Conservation (phyloP, 495 filamentous ascomycete species). For the Aspergillus saccharolyticus region DNA sequence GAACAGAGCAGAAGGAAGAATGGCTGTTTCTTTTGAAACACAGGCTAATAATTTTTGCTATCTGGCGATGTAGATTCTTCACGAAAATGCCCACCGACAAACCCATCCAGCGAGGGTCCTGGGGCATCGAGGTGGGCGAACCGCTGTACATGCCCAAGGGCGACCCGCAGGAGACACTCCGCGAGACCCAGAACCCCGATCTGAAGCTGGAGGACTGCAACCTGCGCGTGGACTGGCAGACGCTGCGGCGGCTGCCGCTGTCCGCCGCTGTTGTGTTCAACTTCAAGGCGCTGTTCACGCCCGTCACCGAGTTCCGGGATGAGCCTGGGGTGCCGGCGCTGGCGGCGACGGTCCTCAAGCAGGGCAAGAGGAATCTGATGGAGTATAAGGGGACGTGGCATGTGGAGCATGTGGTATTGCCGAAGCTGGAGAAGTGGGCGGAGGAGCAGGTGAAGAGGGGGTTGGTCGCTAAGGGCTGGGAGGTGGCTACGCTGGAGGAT, state of each 20-base stretch:
- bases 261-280: conserved; percentile 78
- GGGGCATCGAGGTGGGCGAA: conserved; percentile 74
- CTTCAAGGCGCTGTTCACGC: conserved; percentile 87
- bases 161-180: conserved; percentile 59
- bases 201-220: conserved; percentile 57
- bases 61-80: conserved; percentile 56
- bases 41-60: neutral
- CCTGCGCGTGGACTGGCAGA: conserved; percentile 92
- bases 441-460: conserved; percentile 66
- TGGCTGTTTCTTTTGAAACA: no score
- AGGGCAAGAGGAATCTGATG: conserved; percentile 72
- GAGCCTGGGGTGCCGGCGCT: conserved; percentile 72
- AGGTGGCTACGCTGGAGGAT: conserved; percentile 71
- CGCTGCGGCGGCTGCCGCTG: conserved; percentile 73
- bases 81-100: conserved; percentile 67
- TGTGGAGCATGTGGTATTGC: conserved; percentile 70
- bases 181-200: conserved; percentile 50
- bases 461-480: conserved; percentile 59
- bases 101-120: conserved; percentile 83
- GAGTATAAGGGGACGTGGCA: conserved; percentile 85
- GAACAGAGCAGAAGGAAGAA: no score
- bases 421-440: conserved; percentile 60
- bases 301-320: conserved; percentile 62
- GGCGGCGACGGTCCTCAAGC: conserved; percentile 59
- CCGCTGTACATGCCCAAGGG: conserved; percentile 76